Base-by-base conservation (phyloP, 176 grass and related monocot genomes). In the Cenchrus fungigraminus region DNA sequence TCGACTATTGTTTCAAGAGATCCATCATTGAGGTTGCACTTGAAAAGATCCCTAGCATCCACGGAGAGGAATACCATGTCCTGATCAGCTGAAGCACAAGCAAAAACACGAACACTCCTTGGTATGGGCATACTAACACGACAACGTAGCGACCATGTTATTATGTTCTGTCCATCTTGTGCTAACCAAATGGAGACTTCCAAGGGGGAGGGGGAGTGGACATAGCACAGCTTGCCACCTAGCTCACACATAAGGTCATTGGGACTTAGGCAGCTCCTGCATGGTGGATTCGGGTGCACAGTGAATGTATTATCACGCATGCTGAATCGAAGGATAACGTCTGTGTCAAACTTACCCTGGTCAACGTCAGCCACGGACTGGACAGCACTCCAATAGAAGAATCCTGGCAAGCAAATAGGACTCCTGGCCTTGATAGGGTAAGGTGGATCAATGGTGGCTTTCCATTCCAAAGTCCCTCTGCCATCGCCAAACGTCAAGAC, bases 371-470 rank as follows among this genome's bases (percentile, higher is more conserved):
- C 46, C 51, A 76, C 31, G 4, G 73, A 75, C 8, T 37, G 13
- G 73, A 56, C 6, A 7, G 50, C 72, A 6, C 14, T 57, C 73
- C 52, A 75, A 20, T 56, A 75, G 29, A 75, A 56, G 73, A 12
- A 32, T 2, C 52, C 29, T 10, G 52, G 50, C 28, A 57, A 5
- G 13, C 73, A 75, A 12, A 75, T 56, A 9, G 73, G 73, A 34
- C 29, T 75, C 50, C 50, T 56, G 29, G 8, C 28, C 51, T 56
- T 75, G 51, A 56, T 75, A 34, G 50, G 51, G 51, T 75, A 75
- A 12, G 73, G 73, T 17, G 73, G 73, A 56, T 75, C 73, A 7
- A 75, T 19, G 73, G 73, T 75, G 73, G 28, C 73, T 31, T 40
- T 75, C 52, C 73, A 75, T 34, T 56, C 25, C 73, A 12, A 57